Evolutionary conservation across 139 green algal genomes (phyloP), one percentile per base, ranked within the genome.

Genomic region (Closterium sp.): DNA sequence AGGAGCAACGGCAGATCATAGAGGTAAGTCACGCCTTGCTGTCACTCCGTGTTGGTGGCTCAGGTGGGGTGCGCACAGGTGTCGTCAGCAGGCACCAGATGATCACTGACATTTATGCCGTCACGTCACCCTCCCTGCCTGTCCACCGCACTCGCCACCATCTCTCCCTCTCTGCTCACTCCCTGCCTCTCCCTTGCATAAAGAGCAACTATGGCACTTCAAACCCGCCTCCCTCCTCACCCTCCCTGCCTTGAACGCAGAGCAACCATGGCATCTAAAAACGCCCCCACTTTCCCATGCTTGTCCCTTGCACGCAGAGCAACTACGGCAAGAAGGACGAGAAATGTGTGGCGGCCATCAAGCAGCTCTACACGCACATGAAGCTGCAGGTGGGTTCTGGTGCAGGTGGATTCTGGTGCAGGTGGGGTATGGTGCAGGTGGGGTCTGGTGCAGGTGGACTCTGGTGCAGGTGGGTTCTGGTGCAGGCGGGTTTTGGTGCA

Each of bases 311-410:
- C 43, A 38, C 83, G 86, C 94, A 98, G 97, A 96, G 95, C 0
- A 96, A 98, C 94, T 99, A 99, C 89, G 98, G 98, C 7, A 96
- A 96, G 91, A 94, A 96, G 38, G 96, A 99, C 86, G 55, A 94
- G 8, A 92, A 91, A 33, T 88, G 91, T 31, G 97, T 99, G 31
- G 92, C 94, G 43, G 92, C 91, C 87, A 95, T 99, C 87, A 99
- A 99, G 96, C 91, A 88, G 36, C 84, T 99, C 36, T 99, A 99
- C 94, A 81, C 87, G 1, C 95, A 99, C 84, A 91, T 99, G 84
- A 95, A 95, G 6, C 69, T 99, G 91, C 96, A 98, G 95, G 90
- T 94, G 84, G 2, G 55, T 76, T 76, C 4, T n/a, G n/a, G n/a
- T 6, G 55, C 55, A 76, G 23, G 55, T 76, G 55, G 55, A 76